Base-by-base conservation (phyloP, 2,329 filamentous ascomycete species). In the Ascochyta lentis region DNA sequence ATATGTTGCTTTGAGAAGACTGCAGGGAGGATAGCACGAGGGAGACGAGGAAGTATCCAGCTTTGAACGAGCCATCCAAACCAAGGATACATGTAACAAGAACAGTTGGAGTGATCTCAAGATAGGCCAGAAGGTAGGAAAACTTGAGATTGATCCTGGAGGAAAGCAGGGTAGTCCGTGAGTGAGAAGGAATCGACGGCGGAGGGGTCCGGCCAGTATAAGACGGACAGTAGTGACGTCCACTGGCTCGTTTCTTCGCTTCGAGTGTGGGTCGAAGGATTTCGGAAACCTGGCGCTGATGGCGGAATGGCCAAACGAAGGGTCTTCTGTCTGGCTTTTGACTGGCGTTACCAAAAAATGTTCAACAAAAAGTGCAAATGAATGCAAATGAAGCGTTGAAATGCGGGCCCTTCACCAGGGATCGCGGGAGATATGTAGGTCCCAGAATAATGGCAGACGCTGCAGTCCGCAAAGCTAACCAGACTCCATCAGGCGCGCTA, bases 1-100 rank as follows among this genome's bases (percentile, higher is more conserved):
- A 44, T 73, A 75, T 43, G 56, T 65, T 24, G 64, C 58, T 54
- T 66, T 58, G 40, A 72, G 66, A 24, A 60, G 63, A 43, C 38
- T 50, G 58, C 58, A 63, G 19, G 40, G 35, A 27, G 34, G 52
- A 12, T 24, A 49, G 49, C 40, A 45, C 19, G 35, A 44, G 34
- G 47, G 49, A 29, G 40, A 31, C n/a, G 54, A 38, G 13, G 39
- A 22, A 33, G 34, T 42, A 44, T 58, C 61, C 54, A 60, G 60
- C 54, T 60, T 59, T 60, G 63, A 61, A 61, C 66, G 61, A 69
- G 72, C 71, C 71, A 76, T 76, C 59, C 68, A 72, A 65, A 70
- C 63, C 8, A 31, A 60, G 27, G 44, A 48, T 50, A 8, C 16
- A 9, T 26, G 23, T 3, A 8, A 27, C 24, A 22, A 42, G 33